Conservation (phyloP, 352 stramenopile species). For the Globisporangium takayamanum region DNA sequence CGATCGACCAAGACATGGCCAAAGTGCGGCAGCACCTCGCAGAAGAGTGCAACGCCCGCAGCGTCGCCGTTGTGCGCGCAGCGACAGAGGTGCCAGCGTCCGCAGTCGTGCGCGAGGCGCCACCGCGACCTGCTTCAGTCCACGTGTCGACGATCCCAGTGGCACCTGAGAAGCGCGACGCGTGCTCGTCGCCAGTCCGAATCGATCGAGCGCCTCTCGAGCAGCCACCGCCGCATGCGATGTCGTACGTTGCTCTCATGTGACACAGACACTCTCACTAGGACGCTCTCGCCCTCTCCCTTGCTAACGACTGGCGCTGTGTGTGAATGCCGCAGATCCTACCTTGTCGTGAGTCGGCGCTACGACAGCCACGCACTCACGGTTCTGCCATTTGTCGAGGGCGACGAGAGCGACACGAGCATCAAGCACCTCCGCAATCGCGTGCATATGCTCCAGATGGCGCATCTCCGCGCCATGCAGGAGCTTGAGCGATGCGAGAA, state of each 20-base stretch:
- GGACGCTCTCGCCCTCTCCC: conserved; percentile 4
- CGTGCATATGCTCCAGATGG: conserved; percentile 86
- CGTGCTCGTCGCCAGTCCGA: conserved; percentile 54
- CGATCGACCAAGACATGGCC: conserved; percentile 53
- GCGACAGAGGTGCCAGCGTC: conserved; percentile 2
- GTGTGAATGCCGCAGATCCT: conserved; percentile 14
- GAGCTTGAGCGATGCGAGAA: conserved; percentile 91
- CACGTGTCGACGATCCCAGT: conserved; percentile 1
- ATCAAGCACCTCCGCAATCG: conserved; percentile 66
- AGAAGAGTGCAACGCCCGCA: conserved; percentile 55
- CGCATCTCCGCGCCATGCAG: conserved; percentile 86
- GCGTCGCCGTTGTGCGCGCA: conserved; percentile 22
- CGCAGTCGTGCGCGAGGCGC: conserved; percentile 8
- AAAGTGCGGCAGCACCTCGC: conserved; percentile 55
- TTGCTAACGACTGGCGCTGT: conserved; percentile 5
- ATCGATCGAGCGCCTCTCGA: conserved; percentile 7
- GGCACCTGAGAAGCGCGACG: conserved; percentile 42
- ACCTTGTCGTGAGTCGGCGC: conserved; percentile 24
- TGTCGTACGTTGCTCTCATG: background rate
- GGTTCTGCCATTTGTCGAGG: background rate
- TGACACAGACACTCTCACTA: background rate
- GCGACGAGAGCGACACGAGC: conserved; percentile 20
- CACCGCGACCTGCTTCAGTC: conserved; percentile 1
- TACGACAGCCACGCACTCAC: conserved; percentile 22
- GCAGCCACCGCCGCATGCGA: background rate